Evolutionary conservation across 441 rosid species (phyloP).

Genomic region (Erodium trifolium): DNA sequence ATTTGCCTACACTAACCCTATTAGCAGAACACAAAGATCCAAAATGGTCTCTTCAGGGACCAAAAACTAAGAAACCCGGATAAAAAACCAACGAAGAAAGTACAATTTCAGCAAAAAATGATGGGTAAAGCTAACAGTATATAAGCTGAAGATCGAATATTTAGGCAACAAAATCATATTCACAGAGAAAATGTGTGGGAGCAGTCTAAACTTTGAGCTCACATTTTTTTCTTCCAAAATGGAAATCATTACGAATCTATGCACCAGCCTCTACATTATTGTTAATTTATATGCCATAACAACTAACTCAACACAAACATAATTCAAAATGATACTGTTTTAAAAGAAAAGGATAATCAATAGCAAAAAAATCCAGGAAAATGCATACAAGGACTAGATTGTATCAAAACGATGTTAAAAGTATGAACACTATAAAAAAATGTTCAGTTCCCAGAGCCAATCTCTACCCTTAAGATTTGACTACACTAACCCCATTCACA

Average conservation of each 20-base stretch:
- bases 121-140: background rate
- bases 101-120: background rate
- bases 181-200: no score
- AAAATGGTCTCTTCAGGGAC: background rate
- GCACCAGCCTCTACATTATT: no score
- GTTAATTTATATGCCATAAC: no score
- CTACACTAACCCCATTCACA: background rate
- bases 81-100: background rate
- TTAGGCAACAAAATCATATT: background rate
- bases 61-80: background rate
- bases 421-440: background rate
- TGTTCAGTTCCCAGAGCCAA: background rate
- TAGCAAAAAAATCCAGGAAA: background rate
- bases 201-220: no score
- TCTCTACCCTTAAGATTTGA: background rate
- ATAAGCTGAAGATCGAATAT: no score
- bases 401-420: no score
- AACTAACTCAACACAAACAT: no score
- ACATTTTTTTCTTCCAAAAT: no score
- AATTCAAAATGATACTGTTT: no score
- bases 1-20: background rate
- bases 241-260: no score
- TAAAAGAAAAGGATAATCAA: no score
- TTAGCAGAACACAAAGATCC: background rate
- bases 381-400: no score